These are phyloP conservation scores for Botrytis aclada DNA, from an alignment of 2,329 filamentous ascomycete genomes.

Conservation along the genomic window DNA sequence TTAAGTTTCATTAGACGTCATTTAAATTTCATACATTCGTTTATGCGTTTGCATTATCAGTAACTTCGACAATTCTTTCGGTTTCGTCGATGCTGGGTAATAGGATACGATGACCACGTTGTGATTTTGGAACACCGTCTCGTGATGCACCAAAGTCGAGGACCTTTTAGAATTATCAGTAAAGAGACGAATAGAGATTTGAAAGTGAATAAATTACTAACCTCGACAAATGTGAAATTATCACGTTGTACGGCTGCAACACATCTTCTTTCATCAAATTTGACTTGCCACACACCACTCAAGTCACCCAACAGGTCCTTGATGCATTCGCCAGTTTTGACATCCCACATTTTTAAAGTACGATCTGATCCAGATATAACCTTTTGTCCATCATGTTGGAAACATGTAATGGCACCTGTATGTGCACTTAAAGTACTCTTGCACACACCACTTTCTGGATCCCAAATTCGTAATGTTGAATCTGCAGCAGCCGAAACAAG, in stretches of 20 bases:
- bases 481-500: constrained; percentile 95
- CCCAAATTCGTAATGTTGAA: constrained; percentile 93
- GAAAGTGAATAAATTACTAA: constrained; percentile 45
- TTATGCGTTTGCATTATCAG: constrained; percentile 7
- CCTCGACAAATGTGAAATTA: constrained; percentile 91
- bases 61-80: constrained; percentile 13
- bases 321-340: constrained; percentile 85
- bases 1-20: constrained; percentile 16
- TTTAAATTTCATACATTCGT: constrained; percentile 14
- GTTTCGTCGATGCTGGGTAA: constrained; percentile 27
- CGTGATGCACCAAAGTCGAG: constrained; percentile 94
- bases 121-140: constrained; percentile 74
- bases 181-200: background rate
- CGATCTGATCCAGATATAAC: constrained; percentile 95
- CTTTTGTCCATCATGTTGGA: constrained; percentile 95
- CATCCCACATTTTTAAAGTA: constrained; percentile 98
- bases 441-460: constrained; percentile 87
- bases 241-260: constrained; percentile 95
- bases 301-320: constrained; percentile 90
- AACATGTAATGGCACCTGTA: constrained; percentile 96
- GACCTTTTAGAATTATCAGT: constrained; percentile 59
- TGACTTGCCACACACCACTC: constrained; percentile 98
- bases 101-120: constrained; percentile 76
- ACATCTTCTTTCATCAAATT: constrained; percentile 92
- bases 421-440: constrained; percentile 88